Conservation (phyloP, 2,329 filamentous ascomycete genomes). For the Allantophomopsis cytisporea region DNA sequence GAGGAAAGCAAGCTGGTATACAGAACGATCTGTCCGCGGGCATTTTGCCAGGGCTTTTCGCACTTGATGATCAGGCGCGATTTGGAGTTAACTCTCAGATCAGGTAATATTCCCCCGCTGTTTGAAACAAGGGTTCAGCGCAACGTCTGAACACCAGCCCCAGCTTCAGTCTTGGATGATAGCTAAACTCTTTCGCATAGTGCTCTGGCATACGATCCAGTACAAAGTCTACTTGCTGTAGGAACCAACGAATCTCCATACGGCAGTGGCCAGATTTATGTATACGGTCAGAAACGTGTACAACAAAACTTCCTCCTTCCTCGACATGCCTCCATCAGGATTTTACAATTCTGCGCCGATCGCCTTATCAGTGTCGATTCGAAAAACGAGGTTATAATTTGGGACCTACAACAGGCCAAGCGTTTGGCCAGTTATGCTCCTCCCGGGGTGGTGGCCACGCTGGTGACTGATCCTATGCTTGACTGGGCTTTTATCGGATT, state of each 20-base stretch:
- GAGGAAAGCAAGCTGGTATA: conserved; percentile 88
- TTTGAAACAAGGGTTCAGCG: too few species aligned
- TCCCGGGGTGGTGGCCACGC: conserved; percentile 58
- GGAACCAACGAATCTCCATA: conserved; percentile 82
- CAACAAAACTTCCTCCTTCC: conserved; percentile 60
- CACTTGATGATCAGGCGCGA: conserved; percentile 69
- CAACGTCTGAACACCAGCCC: too few species aligned
- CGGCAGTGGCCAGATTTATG: conserved; percentile 75
- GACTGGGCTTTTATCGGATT: conserved; percentile 87
- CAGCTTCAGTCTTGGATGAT: conserved; percentile 1
- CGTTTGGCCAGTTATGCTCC: conserved; percentile 59
- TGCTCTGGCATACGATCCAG: conserved; percentile 78
- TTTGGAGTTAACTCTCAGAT: conserved; percentile 73
- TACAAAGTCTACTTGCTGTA: conserved; percentile 85
- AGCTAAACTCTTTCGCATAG: conserved; percentile 25
- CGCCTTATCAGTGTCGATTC: conserved; percentile 75
- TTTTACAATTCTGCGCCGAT: conserved; percentile 74
- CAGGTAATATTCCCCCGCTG: conserved; percentile 28
- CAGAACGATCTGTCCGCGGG: conserved; percentile 80
- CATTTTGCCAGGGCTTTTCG: conserved; percentile 65
- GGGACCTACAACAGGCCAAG: conserved; percentile 60
- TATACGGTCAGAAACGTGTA: conserved; percentile 74
- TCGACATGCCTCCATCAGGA: conserved; percentile 60
- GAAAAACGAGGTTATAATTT: conserved; percentile 75
- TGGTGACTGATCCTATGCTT: conserved; percentile 77